phyloP scores from a whole-genome alignment of 2,329 filamentous ascomycete genomes.

The Colletotrichum eleusines region DNA sequence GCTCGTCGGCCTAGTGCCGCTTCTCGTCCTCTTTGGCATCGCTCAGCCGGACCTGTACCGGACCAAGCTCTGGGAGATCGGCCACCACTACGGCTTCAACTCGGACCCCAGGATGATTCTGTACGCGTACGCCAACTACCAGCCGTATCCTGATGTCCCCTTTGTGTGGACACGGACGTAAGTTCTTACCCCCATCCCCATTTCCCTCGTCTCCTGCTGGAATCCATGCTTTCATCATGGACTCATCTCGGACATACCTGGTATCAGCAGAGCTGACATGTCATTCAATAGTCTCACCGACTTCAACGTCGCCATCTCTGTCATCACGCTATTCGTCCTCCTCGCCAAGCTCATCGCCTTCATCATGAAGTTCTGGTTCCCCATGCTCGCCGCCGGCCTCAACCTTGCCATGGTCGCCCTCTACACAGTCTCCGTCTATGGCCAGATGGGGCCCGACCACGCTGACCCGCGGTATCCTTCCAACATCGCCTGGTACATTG shows the following conservation, averaged over 20 bases:
- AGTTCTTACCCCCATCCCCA: conserved; percentile 53
- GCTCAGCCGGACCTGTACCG: conserved; percentile 80
- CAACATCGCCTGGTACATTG: conserved; percentile 79
- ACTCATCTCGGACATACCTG: not conserved
- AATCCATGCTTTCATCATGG: not conserved
- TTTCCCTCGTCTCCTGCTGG: conserved; percentile 8
- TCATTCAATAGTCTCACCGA: conserved; percentile 72
- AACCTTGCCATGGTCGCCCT: conserved; percentile 70
- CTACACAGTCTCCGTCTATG: conserved; percentile 75
- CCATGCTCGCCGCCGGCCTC: conserved; percentile 70
- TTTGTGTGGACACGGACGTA: conserved; percentile 81
- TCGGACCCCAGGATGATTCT: conserved; percentile 77
- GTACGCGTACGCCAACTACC: conserved; percentile 80
- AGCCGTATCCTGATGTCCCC: conserved; percentile 70
- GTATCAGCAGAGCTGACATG: conserved; percentile 19
- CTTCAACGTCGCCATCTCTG: conserved; percentile 81
- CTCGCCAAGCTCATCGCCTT: conserved; percentile 76
- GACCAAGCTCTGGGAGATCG: conserved; percentile 79
- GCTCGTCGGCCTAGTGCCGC: conserved; percentile 72
- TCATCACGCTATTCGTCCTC: conserved; percentile 81
- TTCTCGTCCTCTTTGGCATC: conserved; percentile 77
- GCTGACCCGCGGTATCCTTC: conserved; percentile 73
- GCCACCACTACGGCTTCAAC: conserved; percentile 78
- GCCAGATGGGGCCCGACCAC: conserved; percentile 80
- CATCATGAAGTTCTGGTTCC: conserved; percentile 79